These are phyloP conservation scores for Kodamaea alishanica DNA, from an alignment of 1,139 yeast genomes.

Conservation along the genomic window DNA sequence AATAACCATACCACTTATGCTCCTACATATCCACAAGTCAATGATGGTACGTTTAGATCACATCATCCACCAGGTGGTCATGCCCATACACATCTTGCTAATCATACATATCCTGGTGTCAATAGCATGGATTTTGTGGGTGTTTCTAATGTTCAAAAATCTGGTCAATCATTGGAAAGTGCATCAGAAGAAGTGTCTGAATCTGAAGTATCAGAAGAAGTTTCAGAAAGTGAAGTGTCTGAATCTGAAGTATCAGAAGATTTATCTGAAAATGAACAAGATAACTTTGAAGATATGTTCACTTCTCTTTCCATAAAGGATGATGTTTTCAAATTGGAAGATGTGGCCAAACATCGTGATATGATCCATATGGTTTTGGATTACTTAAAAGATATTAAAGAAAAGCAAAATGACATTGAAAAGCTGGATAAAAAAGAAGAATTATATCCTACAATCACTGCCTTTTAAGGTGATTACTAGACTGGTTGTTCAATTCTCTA, in stretches of 20 bases:
- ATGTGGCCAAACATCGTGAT: slow-evolving; percentile 36
- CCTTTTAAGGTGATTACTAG: slow-evolving; percentile 25
- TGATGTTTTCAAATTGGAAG: slow-evolving; percentile 22
- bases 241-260: slow-evolving; percentile 5
- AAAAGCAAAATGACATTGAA: slow-evolving; percentile 14
- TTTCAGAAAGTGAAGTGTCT: not conserved
- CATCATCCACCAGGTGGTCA: slow-evolving; percentile 10
- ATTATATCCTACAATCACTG: slow-evolving; percentile 43
- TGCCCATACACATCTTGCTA: slow-evolving; percentile 9
- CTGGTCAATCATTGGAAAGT: slow-evolving; percentile 24
- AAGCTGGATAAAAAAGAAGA: slow-evolving; percentile 11
- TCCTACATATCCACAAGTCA: slow-evolving; percentile 33
- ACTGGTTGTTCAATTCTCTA: slow-evolving; percentile 1
- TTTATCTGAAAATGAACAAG: slow-evolving; percentile 8
- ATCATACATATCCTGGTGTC: slow-evolving; percentile 15
- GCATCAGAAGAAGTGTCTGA: slow-evolving; percentile 15
- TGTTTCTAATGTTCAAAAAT: slow-evolving; percentile 37
- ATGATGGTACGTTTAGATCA: slow-evolving; percentile 19
- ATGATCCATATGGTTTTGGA: slow-evolving; percentile 32
- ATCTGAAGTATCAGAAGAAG: slow-evolving; percentile 5
- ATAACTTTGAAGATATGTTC: slow-evolving; percentile 19
- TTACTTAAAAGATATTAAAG: slow-evolving; percentile 18
- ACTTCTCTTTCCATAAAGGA: slow-evolving; percentile 18
- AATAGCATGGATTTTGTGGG: slow-evolving; percentile 37
- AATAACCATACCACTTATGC: slow-evolving; percentile 21